Evolutionary conservation across 2,329 filamentous ascomycete species (phyloP).

Genomic region (Nothophaeocryptopus gaeumannii): DNA sequence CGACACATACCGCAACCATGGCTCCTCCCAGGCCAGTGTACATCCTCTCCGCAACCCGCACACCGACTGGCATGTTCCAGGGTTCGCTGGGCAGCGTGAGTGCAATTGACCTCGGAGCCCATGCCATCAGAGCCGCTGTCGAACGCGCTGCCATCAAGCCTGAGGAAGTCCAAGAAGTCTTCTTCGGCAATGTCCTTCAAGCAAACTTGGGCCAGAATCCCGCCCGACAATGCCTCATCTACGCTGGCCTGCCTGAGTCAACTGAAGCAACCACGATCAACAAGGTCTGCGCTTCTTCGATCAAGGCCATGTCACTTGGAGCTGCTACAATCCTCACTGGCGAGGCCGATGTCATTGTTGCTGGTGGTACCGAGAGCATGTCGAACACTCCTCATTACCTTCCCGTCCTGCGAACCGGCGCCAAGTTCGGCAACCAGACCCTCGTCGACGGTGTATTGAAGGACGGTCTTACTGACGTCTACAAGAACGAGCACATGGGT

Average conservation of each 20-base stretch:
- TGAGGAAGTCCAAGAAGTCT: constrained; percentile 90
- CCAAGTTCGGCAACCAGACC: constrained; percentile 89
- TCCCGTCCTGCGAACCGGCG: constrained; percentile 76
- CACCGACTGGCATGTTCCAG: constrained; percentile 89
- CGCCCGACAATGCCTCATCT: constrained; percentile 87
- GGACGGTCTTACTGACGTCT: constrained; percentile 92
- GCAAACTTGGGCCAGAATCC: constrained; percentile 96
- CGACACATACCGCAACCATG: constrained; percentile 50
- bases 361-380: constrained; percentile 97
- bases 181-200: constrained; percentile 96
- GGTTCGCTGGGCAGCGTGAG: constrained; percentile 85
- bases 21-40: constrained; percentile 83
- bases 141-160: constrained; percentile 84
- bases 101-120: constrained; percentile 81
- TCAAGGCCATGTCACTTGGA: constrained; percentile 92
- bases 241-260: constrained; percentile 76
- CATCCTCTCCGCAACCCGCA: constrained; percentile 76
- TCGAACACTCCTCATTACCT: constrained; percentile 97
- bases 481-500: constrained; percentile 97
- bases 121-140: constrained; percentile 80
- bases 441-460: constrained; percentile 89
- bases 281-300: constrained; percentile 95
- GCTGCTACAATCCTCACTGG: constrained; percentile 97
- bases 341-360: constrained; percentile 87
- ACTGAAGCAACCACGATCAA: constrained; percentile 91